Evolutionary conservation across 192 early-diverging fungal genomes (phyloP).

Genomic region (Spizellomyces punctatus): DNA sequence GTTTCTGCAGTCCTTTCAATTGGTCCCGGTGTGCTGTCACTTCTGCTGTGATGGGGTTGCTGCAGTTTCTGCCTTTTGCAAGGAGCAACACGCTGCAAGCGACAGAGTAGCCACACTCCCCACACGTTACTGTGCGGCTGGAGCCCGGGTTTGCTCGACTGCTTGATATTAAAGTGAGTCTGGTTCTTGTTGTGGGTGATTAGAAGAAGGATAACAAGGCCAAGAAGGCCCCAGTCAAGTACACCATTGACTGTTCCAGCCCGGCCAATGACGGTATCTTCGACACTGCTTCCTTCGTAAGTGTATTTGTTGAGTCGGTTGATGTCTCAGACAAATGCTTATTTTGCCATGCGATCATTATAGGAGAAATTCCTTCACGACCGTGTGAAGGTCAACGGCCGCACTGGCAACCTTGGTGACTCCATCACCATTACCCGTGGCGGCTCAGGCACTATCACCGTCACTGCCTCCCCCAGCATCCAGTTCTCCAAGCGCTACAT

Average conservation of each 20-base stretch:
- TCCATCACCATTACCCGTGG: conserved; percentile 80
- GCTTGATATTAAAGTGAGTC: conserved; percentile 5
- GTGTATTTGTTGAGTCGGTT: conserved; percentile 25
- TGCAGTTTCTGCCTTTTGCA: not conserved
- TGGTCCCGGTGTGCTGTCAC: not conserved
- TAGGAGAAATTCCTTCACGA: conserved; percentile 98
- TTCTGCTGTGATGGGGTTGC: not conserved
- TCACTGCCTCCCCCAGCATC: conserved; percentile 74
- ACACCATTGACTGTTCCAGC: conserved; percentile 90
- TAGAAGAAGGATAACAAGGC: conserved; percentile 41
- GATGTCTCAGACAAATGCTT: not conserved
- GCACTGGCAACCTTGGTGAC: conserved; percentile 93
- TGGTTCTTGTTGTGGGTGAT: not conserved
- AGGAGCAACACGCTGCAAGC: conserved; percentile 6
- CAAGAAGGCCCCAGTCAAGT: conserved; percentile 69
- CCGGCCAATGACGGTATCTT: conserved; percentile 96
- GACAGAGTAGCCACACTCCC: conserved; percentile 23
- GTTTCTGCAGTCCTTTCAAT: not conserved
- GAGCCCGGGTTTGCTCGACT: conserved; percentile 26
- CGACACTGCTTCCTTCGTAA: conserved; percentile 90
- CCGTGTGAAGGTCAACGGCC: conserved; percentile 96
- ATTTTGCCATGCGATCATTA: conserved; percentile 2
- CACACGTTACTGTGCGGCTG: not conserved
- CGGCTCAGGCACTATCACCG: conserved; percentile 45
- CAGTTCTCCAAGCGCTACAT: conserved; percentile 97